Percentiles rank a stretch among this genome's conserved stretches.
phyloP scores from a whole-genome alignment of 1,284 basidiomycete genomes.

The Cutaneotrichosporon spelunceum region DNA sequence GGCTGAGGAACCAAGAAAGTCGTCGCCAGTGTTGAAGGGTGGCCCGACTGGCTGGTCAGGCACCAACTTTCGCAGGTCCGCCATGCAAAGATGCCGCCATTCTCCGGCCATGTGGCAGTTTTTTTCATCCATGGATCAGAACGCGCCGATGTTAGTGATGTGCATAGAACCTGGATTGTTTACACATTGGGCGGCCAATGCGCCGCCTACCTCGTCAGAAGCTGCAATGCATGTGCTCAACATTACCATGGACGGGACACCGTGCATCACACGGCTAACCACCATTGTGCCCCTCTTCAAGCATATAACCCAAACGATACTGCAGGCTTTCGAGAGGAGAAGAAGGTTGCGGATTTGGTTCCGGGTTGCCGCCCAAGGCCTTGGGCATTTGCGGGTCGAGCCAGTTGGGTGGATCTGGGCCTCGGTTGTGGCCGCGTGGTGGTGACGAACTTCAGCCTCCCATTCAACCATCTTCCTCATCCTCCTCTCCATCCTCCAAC shows the following conservation, averaged over 20 bases:
- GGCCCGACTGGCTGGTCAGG: background rate
- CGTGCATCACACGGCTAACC: background rate
- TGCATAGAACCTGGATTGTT: background rate
- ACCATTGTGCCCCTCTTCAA: too few species aligned
- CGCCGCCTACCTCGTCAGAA: background rate
- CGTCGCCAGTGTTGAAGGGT: background rate
- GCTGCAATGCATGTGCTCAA: background rate
- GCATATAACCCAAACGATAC: too few species aligned
- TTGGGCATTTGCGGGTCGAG: too few species aligned
- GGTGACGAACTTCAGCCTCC: background rate
- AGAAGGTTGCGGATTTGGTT: background rate
- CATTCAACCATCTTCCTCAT: constrained; percentile 2
- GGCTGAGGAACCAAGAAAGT: constrained; percentile 6
- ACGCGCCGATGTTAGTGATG: background rate
- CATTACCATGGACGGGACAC: background rate
- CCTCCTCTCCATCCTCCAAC: constrained; percentile 11
- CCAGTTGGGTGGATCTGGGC: background rate
- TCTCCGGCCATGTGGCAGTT: background rate
- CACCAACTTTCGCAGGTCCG: constrained; percentile 1
- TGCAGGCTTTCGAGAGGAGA: background rate
- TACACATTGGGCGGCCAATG: background rate
- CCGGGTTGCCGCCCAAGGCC: constrained; percentile 8
- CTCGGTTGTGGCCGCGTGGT: constrained; percentile 5
- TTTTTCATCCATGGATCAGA: background rate
- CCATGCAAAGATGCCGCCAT: background rate